Evolutionary conservation across 352 stramenopile species (phyloP).

Genomic region (Phytophthora sansomeana): DNA sequence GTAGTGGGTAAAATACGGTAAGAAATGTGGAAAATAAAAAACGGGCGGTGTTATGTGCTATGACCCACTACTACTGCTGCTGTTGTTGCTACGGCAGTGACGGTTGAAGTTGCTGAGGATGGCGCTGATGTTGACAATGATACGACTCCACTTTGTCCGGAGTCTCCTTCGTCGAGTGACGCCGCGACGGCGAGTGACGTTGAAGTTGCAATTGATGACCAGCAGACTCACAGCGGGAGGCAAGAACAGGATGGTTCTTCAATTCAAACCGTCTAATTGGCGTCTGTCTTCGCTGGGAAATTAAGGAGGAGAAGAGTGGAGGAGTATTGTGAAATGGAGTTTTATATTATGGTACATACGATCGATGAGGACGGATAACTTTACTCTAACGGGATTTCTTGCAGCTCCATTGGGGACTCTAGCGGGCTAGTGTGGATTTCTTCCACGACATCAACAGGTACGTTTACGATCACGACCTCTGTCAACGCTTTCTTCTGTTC

Average conservation of each 20-base stretch:
- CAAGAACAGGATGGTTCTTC: slow-evolving; percentile 13
- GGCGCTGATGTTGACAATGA: slow-evolving; percentile 17
- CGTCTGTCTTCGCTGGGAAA: neutral
- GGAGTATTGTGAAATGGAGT: slow-evolving; percentile 23
- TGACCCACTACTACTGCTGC: too few species aligned
- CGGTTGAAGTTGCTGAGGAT: slow-evolving; percentile 25
- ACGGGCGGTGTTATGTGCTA: too few species aligned
- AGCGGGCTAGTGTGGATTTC: slow-evolving; percentile 17
- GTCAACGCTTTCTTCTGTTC: slow-evolving; percentile 5
- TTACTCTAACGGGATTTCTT: slow-evolving; percentile 30
- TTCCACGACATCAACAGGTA: slow-evolving; percentile 21
- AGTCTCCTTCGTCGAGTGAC: slow-evolving; percentile 8
- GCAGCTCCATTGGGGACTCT: slow-evolving; percentile 3
- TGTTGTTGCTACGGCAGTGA: slow-evolving; percentile 1
- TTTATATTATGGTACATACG: slow-evolving; percentile 39
- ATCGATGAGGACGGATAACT: neutral
- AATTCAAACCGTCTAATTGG: slow-evolving; percentile 35
- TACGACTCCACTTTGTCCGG: slow-evolving; percentile 13
- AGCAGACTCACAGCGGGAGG: neutral
- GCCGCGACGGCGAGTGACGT: slow-evolving; percentile 6
- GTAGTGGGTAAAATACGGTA: too few species aligned
- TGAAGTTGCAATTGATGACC: slow-evolving; percentile 16
- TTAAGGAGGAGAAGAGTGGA: neutral
- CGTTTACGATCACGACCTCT: slow-evolving; percentile 27
- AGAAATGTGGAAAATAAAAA: too few species aligned